phyloP scores from a whole-genome alignment of 78 protist genomes.

The Cavenderia fasciculata region DNA sequence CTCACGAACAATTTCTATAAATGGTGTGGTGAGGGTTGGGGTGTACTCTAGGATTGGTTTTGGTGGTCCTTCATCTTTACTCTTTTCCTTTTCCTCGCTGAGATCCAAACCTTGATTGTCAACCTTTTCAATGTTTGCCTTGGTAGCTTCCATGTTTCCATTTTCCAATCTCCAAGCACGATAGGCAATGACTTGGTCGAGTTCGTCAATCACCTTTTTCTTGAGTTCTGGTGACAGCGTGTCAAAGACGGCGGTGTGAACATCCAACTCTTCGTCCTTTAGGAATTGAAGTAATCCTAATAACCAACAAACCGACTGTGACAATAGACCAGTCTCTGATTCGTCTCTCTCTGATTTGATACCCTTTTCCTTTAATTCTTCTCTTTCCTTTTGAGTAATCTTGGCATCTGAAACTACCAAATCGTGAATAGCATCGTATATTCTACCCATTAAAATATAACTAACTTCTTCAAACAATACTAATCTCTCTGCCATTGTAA shows the following conservation, averaged over 20 bases:
- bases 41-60: slow-evolving; percentile 37
- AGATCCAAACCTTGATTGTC: not conserved
- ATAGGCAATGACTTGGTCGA: slow-evolving; percentile 20
- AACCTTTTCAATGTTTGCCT: slow-evolving; percentile 26
- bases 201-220: slow-evolving; percentile 9
- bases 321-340: slow-evolving; percentile 29
- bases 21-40: slow-evolving; percentile 58
- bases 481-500: slow-evolving; percentile 46
- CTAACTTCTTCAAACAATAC: slow-evolving; percentile 44
- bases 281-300: slow-evolving; percentile 60
- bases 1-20: slow-evolving; percentile 15
- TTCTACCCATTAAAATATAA: slow-evolving; percentile 35
- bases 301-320: slow-evolving; percentile 67
- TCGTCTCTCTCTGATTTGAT: not conserved
- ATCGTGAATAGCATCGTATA: slow-evolving; percentile 51
- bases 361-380: not conserved
- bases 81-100: not conserved
- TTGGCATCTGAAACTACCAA: slow-evolving; percentile 68
- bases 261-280: slow-evolving; percentile 72
- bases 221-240: slow-evolving; percentile 61
- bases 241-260: slow-evolving; percentile 3
- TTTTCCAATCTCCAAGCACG: slow-evolving; percentile 63
- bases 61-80: not conserved
- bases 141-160: slow-evolving; percentile 19
- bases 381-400: not conserved